Conservation (phyloP, 2,329 filamentous ascomycete species). For the Emydomyces testavorans region DNA sequence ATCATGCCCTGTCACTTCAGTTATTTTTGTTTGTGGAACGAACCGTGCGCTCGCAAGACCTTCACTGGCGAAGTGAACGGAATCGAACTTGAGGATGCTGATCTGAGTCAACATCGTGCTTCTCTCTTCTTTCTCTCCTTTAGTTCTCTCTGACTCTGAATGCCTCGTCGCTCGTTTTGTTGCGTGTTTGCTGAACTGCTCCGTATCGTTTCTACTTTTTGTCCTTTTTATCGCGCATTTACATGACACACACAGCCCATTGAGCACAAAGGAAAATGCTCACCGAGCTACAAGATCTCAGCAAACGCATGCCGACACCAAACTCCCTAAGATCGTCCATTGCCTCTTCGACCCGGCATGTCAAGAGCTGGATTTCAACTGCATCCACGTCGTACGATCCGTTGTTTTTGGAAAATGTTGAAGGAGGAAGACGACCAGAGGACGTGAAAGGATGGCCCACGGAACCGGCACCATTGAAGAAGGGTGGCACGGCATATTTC, state of each 20-base stretch:
- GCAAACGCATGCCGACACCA: neutral
- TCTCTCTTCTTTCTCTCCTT: no score
- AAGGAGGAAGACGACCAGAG: neutral
- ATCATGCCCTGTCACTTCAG: no score
- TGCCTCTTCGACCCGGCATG: neutral
- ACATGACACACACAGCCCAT: neutral
- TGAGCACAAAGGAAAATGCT: neutral
- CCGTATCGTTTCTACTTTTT: no score
- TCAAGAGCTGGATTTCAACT: slow-evolving; percentile 1
- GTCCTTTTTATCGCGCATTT: no score
- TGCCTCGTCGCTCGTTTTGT: no score
- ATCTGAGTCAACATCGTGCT: no score
- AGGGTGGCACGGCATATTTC: neutral
- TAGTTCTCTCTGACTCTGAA: no score
- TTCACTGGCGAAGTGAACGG: no score
- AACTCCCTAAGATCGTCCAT: neutral
- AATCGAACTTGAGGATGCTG: no score
- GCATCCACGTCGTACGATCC: slow-evolving; percentile 6
- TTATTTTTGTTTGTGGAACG: no score
- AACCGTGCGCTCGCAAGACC: no score
- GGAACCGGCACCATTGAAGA: neutral
- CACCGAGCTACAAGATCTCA: neutral
- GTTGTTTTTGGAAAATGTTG: neutral
- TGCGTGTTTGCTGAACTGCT: no score
- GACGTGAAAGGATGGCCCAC: slow-evolving; percentile 6